These are phyloP conservation scores for Erythrophleum fordii DNA, from an alignment of 306 rosid species.

Conservation along the genomic window DNA sequence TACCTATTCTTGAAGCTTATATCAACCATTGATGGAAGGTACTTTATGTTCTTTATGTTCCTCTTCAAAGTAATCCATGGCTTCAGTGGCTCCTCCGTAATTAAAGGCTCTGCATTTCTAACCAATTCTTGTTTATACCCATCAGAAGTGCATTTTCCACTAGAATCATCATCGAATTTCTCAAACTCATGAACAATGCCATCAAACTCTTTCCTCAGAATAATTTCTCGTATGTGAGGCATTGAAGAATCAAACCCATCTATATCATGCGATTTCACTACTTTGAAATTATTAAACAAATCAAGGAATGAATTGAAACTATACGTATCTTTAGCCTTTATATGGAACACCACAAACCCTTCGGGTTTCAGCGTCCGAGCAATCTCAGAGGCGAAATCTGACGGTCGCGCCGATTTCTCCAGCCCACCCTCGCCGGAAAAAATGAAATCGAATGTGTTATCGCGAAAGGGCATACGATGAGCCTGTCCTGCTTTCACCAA, in stretches of 20 bases:
- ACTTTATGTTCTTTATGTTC: constrained; percentile 74
- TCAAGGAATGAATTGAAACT: constrained; percentile 91
- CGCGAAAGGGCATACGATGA: constrained; percentile 67
- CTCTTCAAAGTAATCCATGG: constrained; percentile 94
- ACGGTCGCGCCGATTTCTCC: constrained; percentile 54
- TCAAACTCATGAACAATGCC: constrained; percentile 23
- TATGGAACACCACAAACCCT: constrained; percentile 89
- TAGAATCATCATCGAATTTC: constrained; percentile 40
- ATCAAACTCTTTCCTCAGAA: constrained; percentile 66
- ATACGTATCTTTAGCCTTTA: constrained; percentile 75
- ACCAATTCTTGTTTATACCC: constrained; percentile 72
- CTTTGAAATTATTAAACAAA: constrained; percentile 73
- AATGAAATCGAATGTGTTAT: constrained; percentile 67
- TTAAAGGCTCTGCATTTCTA: constrained; percentile 77
- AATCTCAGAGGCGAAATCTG: constrained; percentile 74
- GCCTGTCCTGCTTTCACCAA: constrained; percentile 63
- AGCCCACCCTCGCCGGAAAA: constrained; percentile 72
- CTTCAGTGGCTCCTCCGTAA: constrained; percentile 77
- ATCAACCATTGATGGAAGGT: constrained; percentile 82
- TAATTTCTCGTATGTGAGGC: constrained; percentile 75
- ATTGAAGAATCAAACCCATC: constrained; percentile 68
- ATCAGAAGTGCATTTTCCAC: constrained; percentile 71
- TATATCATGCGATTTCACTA: constrained; percentile 67
- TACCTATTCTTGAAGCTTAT: constrained; percentile 85
- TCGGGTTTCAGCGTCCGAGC: constrained; percentile 72